A percentile compares a stretch with the other conserved stretches of the same genome.
These are phyloP conservation scores for Fusarium phyllophilum DNA, from an alignment of 2,329 filamentous ascomycete species.

Conservation along the genomic window DNA sequence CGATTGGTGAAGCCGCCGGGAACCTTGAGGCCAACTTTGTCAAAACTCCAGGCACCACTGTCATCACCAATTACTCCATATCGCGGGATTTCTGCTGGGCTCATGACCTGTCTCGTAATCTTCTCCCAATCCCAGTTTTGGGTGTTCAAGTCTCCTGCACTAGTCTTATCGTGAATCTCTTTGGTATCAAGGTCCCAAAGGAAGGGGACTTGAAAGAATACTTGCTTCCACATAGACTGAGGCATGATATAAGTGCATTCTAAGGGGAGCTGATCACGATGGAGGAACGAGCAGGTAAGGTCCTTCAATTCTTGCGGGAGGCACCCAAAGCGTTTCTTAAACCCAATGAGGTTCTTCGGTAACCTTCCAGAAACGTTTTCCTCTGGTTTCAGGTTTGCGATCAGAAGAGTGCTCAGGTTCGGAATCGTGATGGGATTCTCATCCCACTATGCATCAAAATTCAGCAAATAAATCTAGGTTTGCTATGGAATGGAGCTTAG, in stretches of 20 bases:
- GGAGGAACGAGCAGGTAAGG: not conserved
- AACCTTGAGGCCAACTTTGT: not conserved
- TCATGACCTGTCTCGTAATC: conserved; percentile 2
- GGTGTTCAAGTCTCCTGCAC: fast-evolving
- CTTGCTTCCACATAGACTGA: not conserved
- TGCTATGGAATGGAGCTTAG: not conserved
- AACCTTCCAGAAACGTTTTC: not conserved
- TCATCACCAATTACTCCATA: not conserved
- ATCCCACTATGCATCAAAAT: not conserved
- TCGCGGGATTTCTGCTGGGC: not conserved
- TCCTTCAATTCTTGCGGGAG: not conserved
- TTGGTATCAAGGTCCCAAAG: conserved; percentile 6
- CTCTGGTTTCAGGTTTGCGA: not conserved
- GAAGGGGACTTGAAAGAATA: conserved; percentile 8
- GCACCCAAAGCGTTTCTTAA: not conserved
- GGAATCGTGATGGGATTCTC: not conserved
- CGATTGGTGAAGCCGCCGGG: conserved; percentile 3
- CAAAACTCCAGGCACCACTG: not conserved
- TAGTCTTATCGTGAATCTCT: not conserved
- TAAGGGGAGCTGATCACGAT: not conserved
- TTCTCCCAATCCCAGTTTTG: conserved; percentile 10
- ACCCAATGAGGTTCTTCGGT: not conserved
- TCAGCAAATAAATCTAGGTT: not conserved
- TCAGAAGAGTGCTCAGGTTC: not conserved
- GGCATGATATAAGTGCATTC: not conserved